Conservation (phyloP, 2,329 filamentous ascomycete genomes). For the Hirsutella minnesotensis region DNA sequence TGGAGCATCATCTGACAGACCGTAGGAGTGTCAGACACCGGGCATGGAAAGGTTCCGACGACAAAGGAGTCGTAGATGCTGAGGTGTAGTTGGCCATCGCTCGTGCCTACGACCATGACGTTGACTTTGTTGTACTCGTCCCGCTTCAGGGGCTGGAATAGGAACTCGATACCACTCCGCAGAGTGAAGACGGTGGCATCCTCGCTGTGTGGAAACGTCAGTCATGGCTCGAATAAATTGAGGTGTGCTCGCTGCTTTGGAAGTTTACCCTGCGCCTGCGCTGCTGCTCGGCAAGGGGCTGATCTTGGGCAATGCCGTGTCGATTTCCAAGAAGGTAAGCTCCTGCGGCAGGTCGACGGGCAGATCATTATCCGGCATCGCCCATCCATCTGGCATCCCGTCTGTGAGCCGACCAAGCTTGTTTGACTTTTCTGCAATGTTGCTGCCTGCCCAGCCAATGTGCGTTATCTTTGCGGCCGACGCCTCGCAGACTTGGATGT, state of each 20-base stretch:
- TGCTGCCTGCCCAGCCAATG: constrained; percentile 41
- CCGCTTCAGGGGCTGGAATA: constrained; percentile 51
- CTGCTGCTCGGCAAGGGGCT: constrained; percentile 53
- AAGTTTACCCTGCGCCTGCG: constrained; percentile 47
- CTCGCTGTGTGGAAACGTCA: constrained; percentile 20
- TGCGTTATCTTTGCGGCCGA: constrained; percentile 32
- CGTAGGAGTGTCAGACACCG: constrained; percentile 16
- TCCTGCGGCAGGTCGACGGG: constrained; percentile 54
- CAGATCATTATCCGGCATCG: constrained; percentile 5
- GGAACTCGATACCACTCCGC: constrained; percentile 54
- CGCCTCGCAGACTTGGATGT: constrained; percentile 43
- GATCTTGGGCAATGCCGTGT: constrained; percentile 64
- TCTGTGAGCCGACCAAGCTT: constrained; percentile 6
- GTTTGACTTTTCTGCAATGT: constrained; percentile 19
- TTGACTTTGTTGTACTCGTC: constrained; percentile 65
- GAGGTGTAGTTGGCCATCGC: constrained; percentile 60
- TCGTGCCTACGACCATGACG: constrained; percentile 63
- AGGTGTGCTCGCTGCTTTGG: constrained; percentile 4
- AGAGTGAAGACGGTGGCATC: constrained; percentile 57
- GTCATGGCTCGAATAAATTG: not conserved
- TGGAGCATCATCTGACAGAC: constrained; percentile 39
- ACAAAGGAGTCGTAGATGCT: constrained; percentile 80
- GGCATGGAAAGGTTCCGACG: constrained; percentile 53
- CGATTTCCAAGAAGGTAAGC: constrained; percentile 63
- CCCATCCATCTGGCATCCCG: constrained; percentile 5